These are phyloP conservation scores for Lobulomyces angularis DNA, from an alignment of 192 early-diverging fungal species.

Conservation along the genomic window DNA sequence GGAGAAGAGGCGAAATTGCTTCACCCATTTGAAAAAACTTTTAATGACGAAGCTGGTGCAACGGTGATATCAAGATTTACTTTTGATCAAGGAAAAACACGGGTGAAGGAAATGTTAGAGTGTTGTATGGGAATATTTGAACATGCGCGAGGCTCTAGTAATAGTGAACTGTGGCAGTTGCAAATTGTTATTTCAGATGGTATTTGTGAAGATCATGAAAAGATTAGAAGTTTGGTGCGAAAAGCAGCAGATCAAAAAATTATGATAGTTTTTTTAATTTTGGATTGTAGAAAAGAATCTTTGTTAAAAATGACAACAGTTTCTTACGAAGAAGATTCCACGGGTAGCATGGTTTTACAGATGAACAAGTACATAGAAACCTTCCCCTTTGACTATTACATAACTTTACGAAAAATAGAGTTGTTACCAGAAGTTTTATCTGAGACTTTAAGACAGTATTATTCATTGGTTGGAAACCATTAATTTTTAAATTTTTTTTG, in stretches of 20 bases:
- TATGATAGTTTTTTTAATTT: conserved; percentile 91
- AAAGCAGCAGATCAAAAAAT: conserved; percentile 72
- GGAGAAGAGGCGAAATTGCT: conserved; percentile 74
- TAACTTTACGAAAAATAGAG: conserved; percentile 80
- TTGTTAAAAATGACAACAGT: conserved; percentile 86
- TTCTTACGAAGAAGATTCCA: conserved; percentile 45
- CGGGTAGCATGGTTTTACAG: conserved; percentile 49
- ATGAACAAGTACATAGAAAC: conserved; percentile 82
- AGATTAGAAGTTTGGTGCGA: conserved; percentile 69
- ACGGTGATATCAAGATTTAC: conserved; percentile 80
- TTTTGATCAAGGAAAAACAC: conserved; percentile 76
- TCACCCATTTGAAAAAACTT: conserved; percentile 90
- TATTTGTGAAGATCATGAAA: conserved; percentile 87
- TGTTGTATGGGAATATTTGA: conserved; percentile 68
- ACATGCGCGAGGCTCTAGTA: conserved; percentile 40
- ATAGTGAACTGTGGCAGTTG: conserved; percentile 86
- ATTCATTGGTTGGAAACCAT: conserved; percentile 58
- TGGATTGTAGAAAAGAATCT: conserved; percentile 75
- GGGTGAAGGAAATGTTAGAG: conserved; percentile 78
- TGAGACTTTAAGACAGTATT: conserved; percentile 94
- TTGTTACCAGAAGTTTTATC: conserved; percentile 75
- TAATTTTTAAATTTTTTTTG: conserved; percentile 9
- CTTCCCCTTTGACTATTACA: conserved; percentile 97
- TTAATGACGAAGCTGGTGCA: conserved; percentile 81
- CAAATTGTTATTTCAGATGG: conserved; percentile 95